These are phyloP conservation scores for Phytophthora pistaciae DNA, from an alignment of 352 stramenopile species.

Conservation along the genomic window DNA sequence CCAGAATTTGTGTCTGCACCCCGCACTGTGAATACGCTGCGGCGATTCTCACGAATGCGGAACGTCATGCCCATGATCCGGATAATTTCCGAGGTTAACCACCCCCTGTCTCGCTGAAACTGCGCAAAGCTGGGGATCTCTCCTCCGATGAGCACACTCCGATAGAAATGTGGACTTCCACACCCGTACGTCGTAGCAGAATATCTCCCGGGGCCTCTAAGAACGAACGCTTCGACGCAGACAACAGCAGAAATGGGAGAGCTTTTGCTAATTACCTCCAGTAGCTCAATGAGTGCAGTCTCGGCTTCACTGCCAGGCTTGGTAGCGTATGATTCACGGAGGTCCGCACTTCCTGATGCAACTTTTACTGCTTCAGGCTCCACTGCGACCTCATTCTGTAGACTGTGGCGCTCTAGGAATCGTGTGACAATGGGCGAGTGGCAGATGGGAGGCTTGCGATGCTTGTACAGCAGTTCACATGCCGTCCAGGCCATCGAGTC, in stretches of 20 bases:
- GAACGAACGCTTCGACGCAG: constrained; percentile 59
- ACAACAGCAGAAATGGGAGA: constrained; percentile 45
- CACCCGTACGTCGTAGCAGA: constrained; percentile 46
- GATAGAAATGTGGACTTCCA: constrained; percentile 43
- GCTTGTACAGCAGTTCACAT: constrained; percentile 55
- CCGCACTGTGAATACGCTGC: constrained; percentile 29
- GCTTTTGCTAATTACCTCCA: constrained; percentile 70
- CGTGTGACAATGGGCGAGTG: constrained; percentile 55
- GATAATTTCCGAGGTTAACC: constrained; percentile 33
- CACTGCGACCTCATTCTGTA: constrained; percentile 21
- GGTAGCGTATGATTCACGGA: constrained; percentile 14
- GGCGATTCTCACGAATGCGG: constrained; percentile 40
- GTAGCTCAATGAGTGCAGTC: constrained; percentile 45
- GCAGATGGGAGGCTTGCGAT: constrained; percentile 62
- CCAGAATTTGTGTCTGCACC: constrained; percentile 7
- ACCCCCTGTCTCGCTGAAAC: constrained; percentile 39
- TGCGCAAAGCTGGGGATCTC: constrained; percentile 17
- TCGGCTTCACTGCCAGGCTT: constrained; percentile 48
- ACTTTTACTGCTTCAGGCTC: background rate
- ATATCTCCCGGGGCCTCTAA: constrained; percentile 35
- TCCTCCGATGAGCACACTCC: constrained; percentile 39
- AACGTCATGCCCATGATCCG: constrained; percentile 47
- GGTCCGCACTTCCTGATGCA: background rate
- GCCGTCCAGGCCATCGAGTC: constrained; percentile 64
- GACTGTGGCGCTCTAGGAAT: constrained; percentile 51